Base-by-base conservation (phyloP, 2,329 filamentous ascomycete species). In the Leptographium wingfieldii region DNA sequence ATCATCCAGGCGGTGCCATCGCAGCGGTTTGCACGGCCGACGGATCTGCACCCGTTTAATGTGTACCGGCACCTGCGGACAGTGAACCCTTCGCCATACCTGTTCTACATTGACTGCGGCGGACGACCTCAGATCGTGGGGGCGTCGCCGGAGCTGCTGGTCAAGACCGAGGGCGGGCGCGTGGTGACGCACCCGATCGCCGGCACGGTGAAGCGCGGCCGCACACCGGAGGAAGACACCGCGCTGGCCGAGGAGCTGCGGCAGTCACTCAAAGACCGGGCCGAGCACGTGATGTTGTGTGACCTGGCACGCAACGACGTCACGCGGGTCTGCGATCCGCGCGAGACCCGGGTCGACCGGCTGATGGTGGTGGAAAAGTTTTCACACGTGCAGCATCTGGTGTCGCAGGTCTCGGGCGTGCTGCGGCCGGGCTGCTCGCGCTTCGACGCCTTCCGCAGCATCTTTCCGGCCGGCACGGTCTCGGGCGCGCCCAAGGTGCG, bases 1-100 rank as follows among this genome's bases (percentile, higher is more conserved):
- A 97, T 99, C 70, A 97, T 99, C 74, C 94, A 99, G 73, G 90
- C 91, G 0, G 94, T 99, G 19, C 94, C 94, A 1, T 96, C 91
- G 51, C 94, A 99, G 74, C 85, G 94, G 58, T 89, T 97, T 69
- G 86, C 92, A 9, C 83, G 92, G 33, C 92, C 92, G 16, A 99
- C 94, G 3, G 85, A 83, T 60, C 78, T 99, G 52, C 94, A 99
- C 72, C 92, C 94, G 0, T 99, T 97, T 80, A 99, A 97, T 77
- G 89, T 99, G 68, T 99, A 97, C 79, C 85, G 92, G 59, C 90
- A 96, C 71, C 81, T 99, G 46, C 89, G 94, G 63, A 96, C 90
- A n/a, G 89, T 97, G 69, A 99, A 99, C 71, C 94, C 94, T 0
- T 96, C 91, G 10, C 94, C 94, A 0, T 99, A 99, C 73, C 84